Base-by-base conservation (phyloP, 129 eudicot genomes). In the Silybum marianum region DNA sequence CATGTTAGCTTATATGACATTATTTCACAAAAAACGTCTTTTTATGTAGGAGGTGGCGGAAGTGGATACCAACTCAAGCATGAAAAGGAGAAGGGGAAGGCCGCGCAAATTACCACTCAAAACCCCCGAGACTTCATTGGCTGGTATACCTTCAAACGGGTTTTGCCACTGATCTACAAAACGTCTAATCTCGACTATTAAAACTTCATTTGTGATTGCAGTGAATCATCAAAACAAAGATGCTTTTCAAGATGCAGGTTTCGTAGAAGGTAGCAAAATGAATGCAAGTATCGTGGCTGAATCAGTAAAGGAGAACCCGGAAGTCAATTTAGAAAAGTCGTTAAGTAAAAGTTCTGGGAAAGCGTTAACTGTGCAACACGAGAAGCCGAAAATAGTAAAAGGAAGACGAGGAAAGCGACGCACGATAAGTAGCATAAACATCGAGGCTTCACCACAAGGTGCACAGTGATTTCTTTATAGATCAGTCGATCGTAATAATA, bases 21-120 rank as follows among this genome's bases (percentile, higher is more conserved):
- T 36, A 58, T 80, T 72, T 60, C 44, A 72, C 46, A 19, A 60
- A 80, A 10, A 39, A 44, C 12, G 13, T 9, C 2, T 80, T 77
- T 12, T 44, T 19, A 68, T 86, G 62, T 75, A 91, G 95, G 91
- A 73, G 76, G 69, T 26, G 42, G 78, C 48, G 19, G 89, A 63
- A 72, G 78, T 21, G 40, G 87, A 38, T 25, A 80, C 68, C 51
- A 85, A 40, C 28, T 60, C 75, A 36, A 67, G 4, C 78, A 69
- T 21, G 36, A 90, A 72, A 71, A 86, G 80, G 71, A 87, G 79
- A 82, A 88, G 92, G 80, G 97, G 97, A 78, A 81, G 93, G 80
- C 93, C 90, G 12, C 78, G 58, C 62, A 86, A 66, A 70, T 26
- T 3, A 21, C 73, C 23, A 9, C 6, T 18, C 28, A 68, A 21